Percentiles rank a stretch among this genome's conserved stretches.
phyloP scores from a whole-genome alignment of 352 stramenopile genomes.

The Pythium diclinum region DNA sequence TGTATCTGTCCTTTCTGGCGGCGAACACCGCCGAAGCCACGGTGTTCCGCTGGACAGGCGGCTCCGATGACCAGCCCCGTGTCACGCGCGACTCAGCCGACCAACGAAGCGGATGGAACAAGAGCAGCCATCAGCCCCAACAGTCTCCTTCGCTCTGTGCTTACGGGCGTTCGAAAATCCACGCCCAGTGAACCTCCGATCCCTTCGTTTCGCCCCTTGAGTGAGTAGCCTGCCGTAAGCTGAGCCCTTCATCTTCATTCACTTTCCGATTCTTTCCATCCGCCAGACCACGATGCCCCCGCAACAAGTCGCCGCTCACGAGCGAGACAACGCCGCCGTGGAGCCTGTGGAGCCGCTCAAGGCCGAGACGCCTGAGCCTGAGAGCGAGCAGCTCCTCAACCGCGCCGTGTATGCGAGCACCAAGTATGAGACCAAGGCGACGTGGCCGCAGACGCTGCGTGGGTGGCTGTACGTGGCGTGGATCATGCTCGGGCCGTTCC shows the following conservation, averaged over 20 bases:
- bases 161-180: not conserved
- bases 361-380: constrained; percentile 4
- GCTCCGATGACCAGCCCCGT: no score
- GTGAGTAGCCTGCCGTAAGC: no score
- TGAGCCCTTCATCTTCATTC: no score
- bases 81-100: not conserved
- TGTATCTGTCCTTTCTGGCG: not conserved
- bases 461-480: constrained; percentile 47
- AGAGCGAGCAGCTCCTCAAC: constrained; percentile 26
- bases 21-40: not conserved
- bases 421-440: constrained; percentile 42
- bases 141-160: not conserved
- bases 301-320: constrained; percentile 9
- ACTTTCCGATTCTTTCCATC: not conserved
- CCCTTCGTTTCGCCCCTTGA: no score
- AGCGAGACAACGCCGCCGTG: not conserved
- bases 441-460: constrained; percentile 40
- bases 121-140: not conserved
- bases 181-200: not conserved
- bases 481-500: constrained; percentile 47
- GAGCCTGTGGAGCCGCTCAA: not conserved
- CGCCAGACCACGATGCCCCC: constrained; percentile 1
- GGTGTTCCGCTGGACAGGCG: not conserved
- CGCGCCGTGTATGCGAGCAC: constrained; percentile 37
- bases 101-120: not conserved